phyloP scores from a whole-genome alignment of 352 stramenopile genomes.

The Phytopythium chamaehyphon region DNA sequence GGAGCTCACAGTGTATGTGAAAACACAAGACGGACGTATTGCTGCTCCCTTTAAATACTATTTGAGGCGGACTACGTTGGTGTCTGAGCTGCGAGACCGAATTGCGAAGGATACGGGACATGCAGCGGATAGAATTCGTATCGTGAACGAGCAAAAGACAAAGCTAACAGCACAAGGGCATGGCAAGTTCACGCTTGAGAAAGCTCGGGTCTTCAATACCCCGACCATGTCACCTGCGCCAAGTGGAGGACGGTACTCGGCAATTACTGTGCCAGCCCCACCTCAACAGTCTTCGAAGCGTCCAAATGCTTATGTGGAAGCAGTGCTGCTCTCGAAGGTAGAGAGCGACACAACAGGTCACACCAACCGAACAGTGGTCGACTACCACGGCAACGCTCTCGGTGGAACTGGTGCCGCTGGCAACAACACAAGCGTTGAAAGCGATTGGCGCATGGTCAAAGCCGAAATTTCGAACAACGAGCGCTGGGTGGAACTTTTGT shows the following conservation, averaged over 20 bases:
- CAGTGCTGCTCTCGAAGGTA: constrained; percentile 54
- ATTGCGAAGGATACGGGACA: constrained; percentile 64
- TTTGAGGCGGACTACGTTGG: constrained; percentile 47
- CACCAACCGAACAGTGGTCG: constrained; percentile 34
- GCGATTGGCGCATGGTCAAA: constrained; percentile 70
- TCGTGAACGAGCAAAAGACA: constrained; percentile 67
- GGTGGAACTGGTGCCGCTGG: constrained; percentile 20
- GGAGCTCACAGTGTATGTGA: constrained; percentile 64
- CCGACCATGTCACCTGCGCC: constrained; percentile 3
- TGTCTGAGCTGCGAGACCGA: constrained; percentile 56
- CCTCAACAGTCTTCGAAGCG: constrained; percentile 20
- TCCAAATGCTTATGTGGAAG: constrained; percentile 41
- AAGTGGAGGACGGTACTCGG: constrained; percentile 15
- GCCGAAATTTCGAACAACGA: constrained; percentile 52
- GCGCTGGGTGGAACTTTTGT: constrained; percentile 35
- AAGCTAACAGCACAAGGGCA: constrained; percentile 67
- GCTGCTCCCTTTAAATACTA: constrained; percentile 61
- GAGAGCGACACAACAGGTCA: constrained; percentile 62
- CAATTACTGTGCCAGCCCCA: constrained; percentile 21
- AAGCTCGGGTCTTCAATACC: constrained; percentile 45
- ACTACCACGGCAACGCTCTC: constrained; percentile 25
- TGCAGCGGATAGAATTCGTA: constrained; percentile 53
- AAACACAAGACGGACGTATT: constrained; percentile 58
- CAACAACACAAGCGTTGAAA: constrained; percentile 40
- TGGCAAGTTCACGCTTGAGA: constrained; percentile 66